Conservation (phyloP, 768 basidiomycete genomes). For the Botryobasidium botryosum region DNA sequence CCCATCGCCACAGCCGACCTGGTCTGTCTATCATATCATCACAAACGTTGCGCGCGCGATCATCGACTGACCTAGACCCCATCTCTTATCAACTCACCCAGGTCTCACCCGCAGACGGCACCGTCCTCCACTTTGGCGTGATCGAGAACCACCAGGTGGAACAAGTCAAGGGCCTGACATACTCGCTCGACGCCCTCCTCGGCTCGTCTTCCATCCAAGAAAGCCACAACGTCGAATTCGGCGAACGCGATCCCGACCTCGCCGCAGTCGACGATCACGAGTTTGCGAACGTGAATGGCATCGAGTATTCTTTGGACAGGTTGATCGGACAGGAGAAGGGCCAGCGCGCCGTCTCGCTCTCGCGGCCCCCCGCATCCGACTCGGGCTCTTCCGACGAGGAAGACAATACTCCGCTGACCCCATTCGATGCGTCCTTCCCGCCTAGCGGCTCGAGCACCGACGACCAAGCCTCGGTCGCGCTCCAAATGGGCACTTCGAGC, state of each 20-base stretch:
- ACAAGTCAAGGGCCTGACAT: constrained; percentile 95
- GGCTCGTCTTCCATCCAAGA: constrained; percentile 26
- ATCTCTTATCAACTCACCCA: constrained; percentile 16
- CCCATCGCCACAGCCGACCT: constrained; percentile 63
- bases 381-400: not conserved
- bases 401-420: constrained; percentile 7
- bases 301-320: constrained; percentile 84
- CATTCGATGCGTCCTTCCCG: constrained; percentile 13
- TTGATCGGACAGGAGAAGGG: constrained; percentile 43
- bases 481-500: constrained; percentile 41
- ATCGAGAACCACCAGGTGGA: constrained; percentile 68
- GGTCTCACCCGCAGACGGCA: constrained; percentile 93
- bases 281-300: constrained; percentile 94
- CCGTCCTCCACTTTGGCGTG: constrained; percentile 77
- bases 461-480: constrained; percentile 38
- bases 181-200: constrained; percentile 85
- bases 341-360: not conserved
- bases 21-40: constrained; percentile 30
- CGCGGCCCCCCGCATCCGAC: not conserved
- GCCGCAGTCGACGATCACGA: constrained; percentile 64
- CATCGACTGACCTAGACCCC: not conserved
- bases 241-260: constrained; percentile 33
- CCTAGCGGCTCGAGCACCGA: not conserved
- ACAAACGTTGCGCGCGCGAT: not conserved
- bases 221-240: constrained; percentile 25